These are phyloP conservation scores for Nicotiana noctiflora DNA, from an alignment of 257 asterid species.

Conservation along the genomic window DNA sequence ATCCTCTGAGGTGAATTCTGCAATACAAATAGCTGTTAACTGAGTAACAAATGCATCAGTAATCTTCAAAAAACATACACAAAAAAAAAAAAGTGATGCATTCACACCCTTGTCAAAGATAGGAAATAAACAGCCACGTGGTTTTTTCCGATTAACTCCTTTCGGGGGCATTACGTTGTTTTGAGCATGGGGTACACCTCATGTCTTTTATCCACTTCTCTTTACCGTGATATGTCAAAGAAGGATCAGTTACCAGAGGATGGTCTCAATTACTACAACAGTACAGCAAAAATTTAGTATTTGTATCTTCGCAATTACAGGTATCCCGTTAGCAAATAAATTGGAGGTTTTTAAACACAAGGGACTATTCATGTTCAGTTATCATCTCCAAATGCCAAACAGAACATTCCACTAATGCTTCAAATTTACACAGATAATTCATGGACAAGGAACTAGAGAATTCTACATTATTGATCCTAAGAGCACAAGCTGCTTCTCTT, in stretches of 20 bases:
- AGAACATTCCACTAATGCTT: background rate
- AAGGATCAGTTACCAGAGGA: background rate
- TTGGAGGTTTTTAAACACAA: background rate
- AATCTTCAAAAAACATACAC: background rate
- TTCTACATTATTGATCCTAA: background rate
- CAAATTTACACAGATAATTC: background rate
- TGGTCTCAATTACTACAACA: background rate
- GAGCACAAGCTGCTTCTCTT: background rate
- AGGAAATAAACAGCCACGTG: background rate
- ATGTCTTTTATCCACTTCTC: background rate
- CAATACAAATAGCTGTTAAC: slow-evolving; percentile 26
- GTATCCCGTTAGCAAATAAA: background rate
- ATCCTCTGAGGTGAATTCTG: slow-evolving; percentile 20
- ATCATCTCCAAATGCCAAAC: background rate
- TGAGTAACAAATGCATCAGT: slow-evolving; percentile 27
- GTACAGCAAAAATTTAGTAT: background rate
- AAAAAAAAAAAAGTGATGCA: too few species aligned
- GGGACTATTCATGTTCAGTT: background rate
- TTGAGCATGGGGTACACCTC: background rate
- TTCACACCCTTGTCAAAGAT: too few species aligned
- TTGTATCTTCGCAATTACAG: background rate
- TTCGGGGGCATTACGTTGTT: background rate
- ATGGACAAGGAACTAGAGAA: background rate
- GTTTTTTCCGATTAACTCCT: background rate
- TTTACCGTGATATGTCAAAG: background rate